These are phyloP conservation scores for Cotoneaster glaucophyllus DNA, from an alignment of 306 rosid genomes.

Conservation along the genomic window DNA sequence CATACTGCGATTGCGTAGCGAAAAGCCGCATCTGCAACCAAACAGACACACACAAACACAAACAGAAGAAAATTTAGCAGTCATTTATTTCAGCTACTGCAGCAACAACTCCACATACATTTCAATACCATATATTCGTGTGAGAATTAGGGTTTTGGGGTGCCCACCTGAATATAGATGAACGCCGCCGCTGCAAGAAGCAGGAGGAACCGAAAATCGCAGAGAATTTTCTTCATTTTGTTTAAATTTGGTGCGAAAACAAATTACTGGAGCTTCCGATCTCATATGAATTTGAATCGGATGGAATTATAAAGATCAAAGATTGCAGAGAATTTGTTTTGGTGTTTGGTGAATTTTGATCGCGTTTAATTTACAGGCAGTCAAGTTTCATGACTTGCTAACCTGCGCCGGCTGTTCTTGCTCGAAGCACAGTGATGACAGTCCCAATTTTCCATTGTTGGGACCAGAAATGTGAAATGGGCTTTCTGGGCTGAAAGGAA, in stretches of 20 bases:
- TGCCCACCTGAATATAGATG: conserved; percentile 77
- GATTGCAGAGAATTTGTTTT: background rate
- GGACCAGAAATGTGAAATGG: background rate
- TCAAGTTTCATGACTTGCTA: background rate
- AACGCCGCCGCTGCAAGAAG: conserved; percentile 66
- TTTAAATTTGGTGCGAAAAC: background rate
- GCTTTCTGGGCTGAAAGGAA: background rate
- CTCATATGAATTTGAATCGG: background rate
- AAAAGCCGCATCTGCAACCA: conserved; percentile 67
- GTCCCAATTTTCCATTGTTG: background rate
- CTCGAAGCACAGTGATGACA: background rate
- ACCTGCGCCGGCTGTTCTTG: background rate
- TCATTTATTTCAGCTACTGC: background rate
- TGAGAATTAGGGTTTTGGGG: conserved; percentile 1
- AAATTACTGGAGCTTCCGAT: conserved; percentile 5
- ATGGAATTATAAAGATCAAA: background rate
- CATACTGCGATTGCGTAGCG: conserved; percentile 73
- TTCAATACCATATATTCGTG: background rate
- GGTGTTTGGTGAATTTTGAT: background rate
- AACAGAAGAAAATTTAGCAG: background rate
- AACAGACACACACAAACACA: background rate
- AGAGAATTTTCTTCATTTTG: conserved; percentile 51
- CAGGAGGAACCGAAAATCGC: conserved; percentile 84
- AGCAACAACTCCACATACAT: background rate
- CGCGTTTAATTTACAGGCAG: background rate